phyloP scores from a whole-genome alignment of 345 rosid genomes.

The Theobroma cacao region DNA sequence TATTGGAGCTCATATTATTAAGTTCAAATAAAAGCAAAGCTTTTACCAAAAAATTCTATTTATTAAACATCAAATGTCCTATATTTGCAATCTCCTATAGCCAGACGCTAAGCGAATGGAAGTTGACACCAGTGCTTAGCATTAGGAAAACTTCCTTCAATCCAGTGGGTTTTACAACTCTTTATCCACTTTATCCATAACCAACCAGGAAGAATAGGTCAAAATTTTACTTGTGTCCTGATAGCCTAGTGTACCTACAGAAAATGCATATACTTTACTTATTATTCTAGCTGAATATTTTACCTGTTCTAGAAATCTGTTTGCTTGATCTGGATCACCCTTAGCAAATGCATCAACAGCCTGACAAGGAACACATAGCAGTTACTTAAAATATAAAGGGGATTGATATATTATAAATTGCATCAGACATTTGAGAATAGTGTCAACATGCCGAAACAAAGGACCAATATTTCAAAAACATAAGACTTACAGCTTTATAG shows the following conservation, averaged over 20 bases:
- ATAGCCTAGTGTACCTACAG: not conserved
- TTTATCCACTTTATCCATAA: not conserved
- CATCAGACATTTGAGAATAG: not conserved
- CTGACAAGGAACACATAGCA: constrained; percentile 29
- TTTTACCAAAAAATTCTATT: too few relatives aligned
- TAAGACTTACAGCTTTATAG: constrained; percentile 44
- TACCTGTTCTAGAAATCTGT: constrained; percentile 49
- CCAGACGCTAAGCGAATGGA: too few relatives aligned
- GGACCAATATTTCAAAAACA: not conserved
- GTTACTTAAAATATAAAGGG: constrained; percentile 3
- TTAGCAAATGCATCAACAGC: constrained; percentile 44
- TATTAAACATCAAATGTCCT: too few relatives aligned
- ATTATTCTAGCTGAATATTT: not conserved
- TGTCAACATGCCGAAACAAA: not conserved
- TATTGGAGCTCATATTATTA: too few relatives aligned
- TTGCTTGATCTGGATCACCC: constrained; percentile 39
- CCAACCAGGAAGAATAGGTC: not conserved
- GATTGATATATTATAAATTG: not conserved
- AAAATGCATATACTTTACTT: not conserved
- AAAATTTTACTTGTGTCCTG: not conserved
- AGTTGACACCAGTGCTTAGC: not conserved
- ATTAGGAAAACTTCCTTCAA: not conserved
- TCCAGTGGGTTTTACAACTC: not conserved
- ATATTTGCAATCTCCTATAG: too few relatives aligned
- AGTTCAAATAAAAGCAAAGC: too few relatives aligned